These are phyloP conservation scores for Myxozyma neotropica DNA, from an alignment of 805 yeast genomes.

Conservation along the genomic window DNA sequence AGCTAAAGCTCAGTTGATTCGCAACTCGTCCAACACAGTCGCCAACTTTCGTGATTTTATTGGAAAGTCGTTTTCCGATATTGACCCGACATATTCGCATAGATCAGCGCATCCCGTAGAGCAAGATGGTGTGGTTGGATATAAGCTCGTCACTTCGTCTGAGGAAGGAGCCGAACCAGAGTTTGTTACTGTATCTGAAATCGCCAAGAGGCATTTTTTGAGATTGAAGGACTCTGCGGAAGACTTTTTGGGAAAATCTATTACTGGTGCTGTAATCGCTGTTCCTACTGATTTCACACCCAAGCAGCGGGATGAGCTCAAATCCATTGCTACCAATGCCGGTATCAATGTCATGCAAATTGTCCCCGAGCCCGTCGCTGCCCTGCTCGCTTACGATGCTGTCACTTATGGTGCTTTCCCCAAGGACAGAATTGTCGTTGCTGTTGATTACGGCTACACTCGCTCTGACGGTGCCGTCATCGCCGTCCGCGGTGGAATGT, in stretches of 20 bases:
- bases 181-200: constrained; percentile 70
- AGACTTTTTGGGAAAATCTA: constrained; percentile 80
- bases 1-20: constrained; percentile 86
- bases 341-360: constrained; percentile 82
- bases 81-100: constrained; percentile 65
- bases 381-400: constrained; percentile 76
- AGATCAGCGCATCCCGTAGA: constrained; percentile 69
- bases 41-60: constrained; percentile 91
- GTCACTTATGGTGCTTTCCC: constrained; percentile 27
- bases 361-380: constrained; percentile 90
- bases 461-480: constrained; percentile 94
- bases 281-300: constrained; percentile 87
- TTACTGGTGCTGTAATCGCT: constrained; percentile 83
- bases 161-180: constrained; percentile 54
- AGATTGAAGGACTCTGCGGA: constrained; percentile 86
- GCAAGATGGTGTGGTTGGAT: constrained; percentile 36
- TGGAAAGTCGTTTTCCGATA: constrained; percentile 70
- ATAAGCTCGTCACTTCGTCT: constrained; percentile 23
- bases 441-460: constrained; percentile 95
- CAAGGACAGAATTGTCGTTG: constrained; percentile 78
- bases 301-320: constrained; percentile 67
- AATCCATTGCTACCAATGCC: constrained; percentile 63
- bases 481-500: constrained; percentile 90
- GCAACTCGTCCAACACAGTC: constrained; percentile 86
- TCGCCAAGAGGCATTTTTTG: constrained; percentile 77